Conservation (phyloP, 208 protist genomes). For the Blechomonas ayalai region DNA sequence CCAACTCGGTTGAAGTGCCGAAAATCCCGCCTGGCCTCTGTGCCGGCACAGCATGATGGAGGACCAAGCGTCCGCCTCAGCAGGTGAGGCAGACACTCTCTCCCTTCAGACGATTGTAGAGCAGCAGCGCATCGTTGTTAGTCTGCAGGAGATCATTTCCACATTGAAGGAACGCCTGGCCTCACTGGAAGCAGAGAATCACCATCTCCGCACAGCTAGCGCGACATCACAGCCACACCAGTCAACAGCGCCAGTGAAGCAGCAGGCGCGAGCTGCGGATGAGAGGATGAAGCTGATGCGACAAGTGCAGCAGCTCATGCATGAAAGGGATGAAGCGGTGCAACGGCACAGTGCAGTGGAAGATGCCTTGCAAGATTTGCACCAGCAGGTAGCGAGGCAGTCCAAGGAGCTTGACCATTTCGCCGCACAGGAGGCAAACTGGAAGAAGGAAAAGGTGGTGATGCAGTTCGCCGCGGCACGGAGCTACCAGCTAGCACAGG, state of each 20-base stretch:
- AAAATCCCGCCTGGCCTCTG: too few species aligned
- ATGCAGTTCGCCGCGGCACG: conserved; percentile 15
- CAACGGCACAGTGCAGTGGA: conserved; percentile 10
- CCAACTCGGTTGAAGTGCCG: too few species aligned
- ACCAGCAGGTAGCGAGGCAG: conserved; percentile 3
- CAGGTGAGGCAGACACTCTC: conserved; percentile 12
- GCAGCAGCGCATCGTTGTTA: conserved; percentile 61
- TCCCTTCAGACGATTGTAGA: conserved; percentile 56
- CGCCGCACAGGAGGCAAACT: conserved; percentile 9
- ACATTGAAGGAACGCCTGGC: conserved; percentile 31
- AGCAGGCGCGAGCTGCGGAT: neutral
- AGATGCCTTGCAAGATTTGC: conserved; percentile 4
- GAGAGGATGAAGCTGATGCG: neutral
- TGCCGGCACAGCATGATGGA: too few species aligned
- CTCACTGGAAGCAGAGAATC: conserved; percentile 10
- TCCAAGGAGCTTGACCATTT: conserved; percentile 1
- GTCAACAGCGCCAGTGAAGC: too few species aligned
- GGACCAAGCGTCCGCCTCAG: neutral
- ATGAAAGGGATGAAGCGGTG: conserved; percentile 14
- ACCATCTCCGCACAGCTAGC: conserved; percentile 17
- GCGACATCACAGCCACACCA: too few species aligned
- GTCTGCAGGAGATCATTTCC: conserved; percentile 44
- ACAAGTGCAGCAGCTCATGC: conserved; percentile 5
- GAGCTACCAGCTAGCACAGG: conserved; percentile 13
- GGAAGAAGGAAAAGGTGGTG: conserved; percentile 9